A percentile compares a stretch with the other conserved stretches of the same genome.
These are phyloP conservation scores for Candolleomyces eurysporus DNA, from an alignment of 768 basidiomycete species.

Conservation along the genomic window DNA sequence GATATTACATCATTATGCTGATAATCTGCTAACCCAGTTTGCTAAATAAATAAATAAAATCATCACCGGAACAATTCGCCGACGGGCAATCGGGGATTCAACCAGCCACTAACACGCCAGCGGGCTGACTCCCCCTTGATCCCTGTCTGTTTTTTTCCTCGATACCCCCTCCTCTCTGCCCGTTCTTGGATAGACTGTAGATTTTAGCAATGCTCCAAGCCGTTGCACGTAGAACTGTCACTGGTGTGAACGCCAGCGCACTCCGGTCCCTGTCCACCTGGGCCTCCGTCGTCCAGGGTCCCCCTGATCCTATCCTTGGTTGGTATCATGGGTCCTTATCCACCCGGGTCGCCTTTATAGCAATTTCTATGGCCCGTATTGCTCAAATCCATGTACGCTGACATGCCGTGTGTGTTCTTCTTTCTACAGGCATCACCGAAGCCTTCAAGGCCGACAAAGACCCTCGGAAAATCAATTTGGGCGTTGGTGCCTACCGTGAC, in stretches of 20 bases:
- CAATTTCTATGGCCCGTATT: constrained; percentile 5
- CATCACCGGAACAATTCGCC: constrained; percentile 25
- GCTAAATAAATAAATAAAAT: constrained; percentile 3
- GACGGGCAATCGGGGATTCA: background rate
- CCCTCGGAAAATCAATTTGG: constrained; percentile 93
- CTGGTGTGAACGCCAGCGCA: constrained; percentile 32
- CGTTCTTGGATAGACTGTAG: too few relatives aligned
- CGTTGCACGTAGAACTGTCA: constrained; percentile 49
- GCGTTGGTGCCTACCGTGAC: constrained; percentile 96
- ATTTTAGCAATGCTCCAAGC: constrained; percentile 39
- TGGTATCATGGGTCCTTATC: constrained; percentile 11
- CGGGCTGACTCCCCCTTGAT: constrained; percentile 6
- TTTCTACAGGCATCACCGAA: constrained; percentile 72
- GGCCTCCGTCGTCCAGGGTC: constrained; percentile 81
- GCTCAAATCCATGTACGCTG: constrained; percentile 4
- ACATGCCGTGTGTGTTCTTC: constrained; percentile 9
- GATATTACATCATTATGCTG: constrained; percentile 4
- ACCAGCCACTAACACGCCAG: background rate
- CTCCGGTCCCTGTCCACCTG: constrained; percentile 66
- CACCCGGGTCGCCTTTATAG: background rate
- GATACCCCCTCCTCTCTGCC: constrained; percentile 17
- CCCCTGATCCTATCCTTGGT: constrained; percentile 94
- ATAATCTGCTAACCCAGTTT: constrained; percentile 9
- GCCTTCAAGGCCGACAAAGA: constrained; percentile 96
- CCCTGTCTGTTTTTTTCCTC: constrained; percentile 6